Percentiles rank a stretch among this genome's conserved stretches.
These are phyloP conservation scores for Hymenoscyphus occultus DNA, from an alignment of 2,329 filamentous ascomycete species.

Conservation along the genomic window DNA sequence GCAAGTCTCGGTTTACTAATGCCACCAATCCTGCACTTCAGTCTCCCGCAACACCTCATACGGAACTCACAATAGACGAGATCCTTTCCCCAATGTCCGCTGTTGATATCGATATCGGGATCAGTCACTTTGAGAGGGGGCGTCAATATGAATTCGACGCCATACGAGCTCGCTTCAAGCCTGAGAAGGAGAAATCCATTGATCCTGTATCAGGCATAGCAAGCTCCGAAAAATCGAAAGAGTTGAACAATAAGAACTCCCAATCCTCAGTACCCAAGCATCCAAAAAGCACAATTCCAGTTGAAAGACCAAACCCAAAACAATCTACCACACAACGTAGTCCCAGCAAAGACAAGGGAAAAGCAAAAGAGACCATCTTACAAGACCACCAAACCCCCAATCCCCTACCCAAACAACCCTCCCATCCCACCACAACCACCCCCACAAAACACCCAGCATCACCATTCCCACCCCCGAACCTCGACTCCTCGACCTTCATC, in stretches of 20 bases:
- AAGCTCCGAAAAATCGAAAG: not conserved
- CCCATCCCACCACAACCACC: not conserved
- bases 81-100: conserved; percentile 3
- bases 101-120: not conserved
- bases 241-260: not conserved
- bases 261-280: not conserved
- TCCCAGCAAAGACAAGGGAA: not conserved
- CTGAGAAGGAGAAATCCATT: not conserved
- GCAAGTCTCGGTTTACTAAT: not conserved
- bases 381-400: not conserved
- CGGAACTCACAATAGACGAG: conserved; percentile 5
- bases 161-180: conserved; percentile 1
- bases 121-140: not conserved
- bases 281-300: not conserved
- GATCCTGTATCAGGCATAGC: not conserved
- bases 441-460: no score
- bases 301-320: not conserved
- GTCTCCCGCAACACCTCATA: not conserved
- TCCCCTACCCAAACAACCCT: not conserved
- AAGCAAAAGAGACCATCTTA: no score
- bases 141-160: not conserved
- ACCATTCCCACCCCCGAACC: not conserved
- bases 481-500: conserved; percentile 11
- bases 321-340: not conserved
- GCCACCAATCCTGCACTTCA: not conserved